Conservation (phyloP, 1,139 yeast species). For the Protomyces macrosporus region DNA sequence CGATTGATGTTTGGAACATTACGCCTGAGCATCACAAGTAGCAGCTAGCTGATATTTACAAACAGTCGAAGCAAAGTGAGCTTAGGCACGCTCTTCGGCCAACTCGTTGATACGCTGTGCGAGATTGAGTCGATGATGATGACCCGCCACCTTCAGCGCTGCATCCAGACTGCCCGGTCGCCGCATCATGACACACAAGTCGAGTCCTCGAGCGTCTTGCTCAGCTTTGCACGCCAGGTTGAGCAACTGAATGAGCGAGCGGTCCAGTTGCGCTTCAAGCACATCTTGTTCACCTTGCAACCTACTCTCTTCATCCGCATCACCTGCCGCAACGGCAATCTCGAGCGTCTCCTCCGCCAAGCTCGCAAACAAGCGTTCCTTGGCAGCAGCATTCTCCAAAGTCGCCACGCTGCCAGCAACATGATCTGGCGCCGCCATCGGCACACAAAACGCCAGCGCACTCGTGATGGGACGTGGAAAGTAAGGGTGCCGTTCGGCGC, state of each 20-base stretch:
- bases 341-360: conserved; percentile 43
- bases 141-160: conserved; percentile 75
- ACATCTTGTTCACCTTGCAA: conserved; percentile 32
- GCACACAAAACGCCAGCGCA: conserved; percentile 66
- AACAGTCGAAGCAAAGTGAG: background rate
- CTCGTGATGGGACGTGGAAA: conserved; percentile 81
- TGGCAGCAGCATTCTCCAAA: conserved; percentile 33
- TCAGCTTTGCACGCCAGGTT: conserved; percentile 72
- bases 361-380: conserved; percentile 33
- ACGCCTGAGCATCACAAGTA: background rate
- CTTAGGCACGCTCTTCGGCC: conserved; percentile 50
- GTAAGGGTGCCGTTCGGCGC: conserved; percentile 44
- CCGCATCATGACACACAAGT: conserved; percentile 62
- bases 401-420: conserved; percentile 36
- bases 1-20: conserved; percentile 24
- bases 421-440: conserved; percentile 41
- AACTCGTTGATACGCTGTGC: conserved; percentile 63
- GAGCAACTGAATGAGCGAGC: conserved; percentile 66
- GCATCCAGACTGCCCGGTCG: conserved; percentile 77
- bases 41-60: background rate
- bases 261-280: conserved; percentile 51
- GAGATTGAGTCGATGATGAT: conserved; percentile 61
- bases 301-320: conserved; percentile 1
- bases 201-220: conserved; percentile 60
- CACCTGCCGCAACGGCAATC: conserved; percentile 34